Conservation (phyloP, 805 yeast species). For the Sugiyamaella mastotermitis region DNA sequence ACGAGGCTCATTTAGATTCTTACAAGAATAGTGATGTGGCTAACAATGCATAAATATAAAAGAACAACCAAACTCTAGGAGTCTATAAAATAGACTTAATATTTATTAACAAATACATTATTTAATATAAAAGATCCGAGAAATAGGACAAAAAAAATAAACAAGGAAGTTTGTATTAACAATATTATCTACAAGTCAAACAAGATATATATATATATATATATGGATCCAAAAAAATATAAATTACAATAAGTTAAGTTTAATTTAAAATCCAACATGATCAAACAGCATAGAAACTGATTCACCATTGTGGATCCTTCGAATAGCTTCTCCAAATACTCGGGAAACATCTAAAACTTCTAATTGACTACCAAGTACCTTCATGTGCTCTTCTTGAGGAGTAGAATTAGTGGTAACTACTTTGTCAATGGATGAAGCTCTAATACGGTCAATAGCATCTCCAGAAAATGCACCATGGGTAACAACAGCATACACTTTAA, state of each 20-base stretch:
- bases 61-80: too few relatives aligned
- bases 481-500: slow-evolving; percentile 74
- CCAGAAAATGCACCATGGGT: slow-evolving; percentile 94
- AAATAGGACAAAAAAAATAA: too few relatives aligned
- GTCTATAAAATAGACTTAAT: too few relatives aligned
- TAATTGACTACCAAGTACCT: slow-evolving; percentile 50
- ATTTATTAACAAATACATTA: too few relatives aligned
- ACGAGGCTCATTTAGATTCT: slow-evolving; percentile 30
- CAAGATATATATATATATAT: slow-evolving; percentile 3
- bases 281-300: slow-evolving; percentile 90
- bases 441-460: slow-evolving; percentile 72
- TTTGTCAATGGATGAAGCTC: slow-evolving; percentile 67
- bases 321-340: slow-evolving; percentile 87
- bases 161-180: too few relatives aligned
- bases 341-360: slow-evolving; percentile 84
- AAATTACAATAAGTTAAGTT: too few relatives aligned
- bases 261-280: too few relatives aligned
- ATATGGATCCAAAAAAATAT: not conserved
- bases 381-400: slow-evolving; percentile 66
- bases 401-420: slow-evolving; percentile 86
- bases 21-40: too few relatives aligned
- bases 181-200: too few relatives aligned
- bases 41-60: too few relatives aligned
- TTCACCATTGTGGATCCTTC: slow-evolving; percentile 97
- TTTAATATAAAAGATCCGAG: too few relatives aligned